These are phyloP conservation scores for Filosporella fistucella DNA, from an alignment of 495 filamentous ascomycete genomes.

Conservation along the genomic window DNA sequence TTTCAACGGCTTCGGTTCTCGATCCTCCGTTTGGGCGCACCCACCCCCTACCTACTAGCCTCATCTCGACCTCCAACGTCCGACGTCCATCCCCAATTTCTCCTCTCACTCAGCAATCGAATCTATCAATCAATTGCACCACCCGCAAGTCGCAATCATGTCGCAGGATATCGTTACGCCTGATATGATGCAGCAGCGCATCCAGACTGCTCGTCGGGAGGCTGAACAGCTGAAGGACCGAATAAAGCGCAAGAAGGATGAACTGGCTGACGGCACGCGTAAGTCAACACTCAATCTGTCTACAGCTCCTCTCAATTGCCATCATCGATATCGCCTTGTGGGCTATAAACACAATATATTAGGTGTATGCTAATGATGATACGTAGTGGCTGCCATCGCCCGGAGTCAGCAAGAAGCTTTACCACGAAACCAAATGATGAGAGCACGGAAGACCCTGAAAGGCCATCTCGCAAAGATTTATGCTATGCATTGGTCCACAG, in stretches of 20 bases:
- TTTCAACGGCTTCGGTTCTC: slow-evolving; percentile 16
- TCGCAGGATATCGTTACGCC: slow-evolving; percentile 52
- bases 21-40: slow-evolving; percentile 20
- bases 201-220: slow-evolving; percentile 94
- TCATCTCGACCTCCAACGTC: slow-evolving; percentile 14
- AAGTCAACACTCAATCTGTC: slow-evolving; percentile 38
- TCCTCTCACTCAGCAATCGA: slow-evolving; percentile 8
- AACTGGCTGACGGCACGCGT: slow-evolving; percentile 96
- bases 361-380: too few relatives aligned
- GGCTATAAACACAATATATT: too few relatives aligned
- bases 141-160: slow-evolving; percentile 14
- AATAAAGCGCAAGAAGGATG: slow-evolving; percentile 99
- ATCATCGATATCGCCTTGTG: neutral
- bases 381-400: slow-evolving; percentile 84
- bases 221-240: slow-evolving; percentile 96
- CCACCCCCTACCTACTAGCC: slow-evolving; percentile 13
- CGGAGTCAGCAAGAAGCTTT: slow-evolving; percentile 82
- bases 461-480: slow-evolving; percentile 99
- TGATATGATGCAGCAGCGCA: slow-evolving; percentile 67
- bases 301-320: neutral
- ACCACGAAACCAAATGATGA: slow-evolving; percentile 88
- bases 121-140: slow-evolving; percentile 3
- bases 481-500: slow-evolving; percentile 99
- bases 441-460: slow-evolving; percentile 89
- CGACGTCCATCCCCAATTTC: slow-evolving; percentile 14